These are phyloP conservation scores for Porphyrellus cyaneotinctus DNA, from an alignment of 768 basidiomycete genomes.

Conservation along the genomic window DNA sequence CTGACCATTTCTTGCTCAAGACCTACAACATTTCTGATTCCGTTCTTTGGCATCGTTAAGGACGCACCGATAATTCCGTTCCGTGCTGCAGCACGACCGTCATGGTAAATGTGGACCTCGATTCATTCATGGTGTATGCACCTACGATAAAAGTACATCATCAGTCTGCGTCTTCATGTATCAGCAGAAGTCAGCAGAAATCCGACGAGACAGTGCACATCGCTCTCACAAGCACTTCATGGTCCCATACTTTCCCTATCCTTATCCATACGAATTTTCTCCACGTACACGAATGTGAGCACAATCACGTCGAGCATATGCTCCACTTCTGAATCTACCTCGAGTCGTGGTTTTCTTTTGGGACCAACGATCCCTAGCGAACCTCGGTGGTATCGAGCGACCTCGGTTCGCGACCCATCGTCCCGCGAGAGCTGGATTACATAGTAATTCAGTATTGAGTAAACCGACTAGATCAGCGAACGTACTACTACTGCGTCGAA, in stretches of 20 bases:
- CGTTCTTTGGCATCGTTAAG: no score
- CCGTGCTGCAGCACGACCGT: not conserved
- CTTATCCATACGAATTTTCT: constrained; percentile 28
- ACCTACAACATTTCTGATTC: not conserved
- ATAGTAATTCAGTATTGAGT: not conserved
- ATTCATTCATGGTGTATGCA: constrained; percentile 5
- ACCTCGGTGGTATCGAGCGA: constrained; percentile 20
- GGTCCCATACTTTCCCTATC: constrained; percentile 5
- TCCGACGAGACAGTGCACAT: not conserved
- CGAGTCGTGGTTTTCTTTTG: constrained; percentile 17
- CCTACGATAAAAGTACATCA: constrained; percentile 10
- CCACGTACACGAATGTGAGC: constrained; percentile 32
- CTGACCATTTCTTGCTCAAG: not conserved
- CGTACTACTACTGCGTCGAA: constrained; percentile 12
- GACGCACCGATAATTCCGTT: not conserved
- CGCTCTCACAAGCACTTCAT: constrained; percentile 5
- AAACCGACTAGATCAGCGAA: not conserved
- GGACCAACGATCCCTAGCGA: constrained; percentile 20
- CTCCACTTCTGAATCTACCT: constrained; percentile 15
- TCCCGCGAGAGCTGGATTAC: constrained; percentile 18
- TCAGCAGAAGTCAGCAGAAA: constrained; percentile 1
- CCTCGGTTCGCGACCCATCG: constrained; percentile 8
- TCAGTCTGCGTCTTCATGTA: not conserved
- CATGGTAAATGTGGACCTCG: not conserved
- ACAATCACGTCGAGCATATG: constrained; percentile 28